Evolutionary conservation across 176 grass and related monocot species (phyloP).

Genomic region (Musa schizocarpa): DNA sequence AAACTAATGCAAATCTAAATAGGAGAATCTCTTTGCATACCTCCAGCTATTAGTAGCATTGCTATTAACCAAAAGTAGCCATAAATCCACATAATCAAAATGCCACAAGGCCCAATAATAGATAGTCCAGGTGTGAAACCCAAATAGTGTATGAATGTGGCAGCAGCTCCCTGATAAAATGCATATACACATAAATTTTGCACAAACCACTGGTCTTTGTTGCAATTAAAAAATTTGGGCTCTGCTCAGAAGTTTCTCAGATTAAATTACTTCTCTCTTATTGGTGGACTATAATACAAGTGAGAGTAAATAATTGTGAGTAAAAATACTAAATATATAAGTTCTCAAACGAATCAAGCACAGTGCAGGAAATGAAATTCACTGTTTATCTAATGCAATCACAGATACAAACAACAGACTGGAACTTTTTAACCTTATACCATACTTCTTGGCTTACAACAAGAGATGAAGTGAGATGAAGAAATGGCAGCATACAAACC

Average conservation of each 20-base stretch:
- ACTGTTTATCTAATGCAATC: too few species aligned
- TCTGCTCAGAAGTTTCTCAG: neutral
- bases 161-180: slow-evolving; percentile 50
- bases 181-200: neutral
- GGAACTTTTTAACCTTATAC: too few species aligned
- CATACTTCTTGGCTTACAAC: too few species aligned
- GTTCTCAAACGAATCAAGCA: too few species aligned
- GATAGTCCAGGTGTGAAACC: slow-evolving; percentile 73
- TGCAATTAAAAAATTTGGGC: neutral
- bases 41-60: slow-evolving; percentile 78
- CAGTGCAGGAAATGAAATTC: too few species aligned
- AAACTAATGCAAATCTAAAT: neutral
- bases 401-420: too few species aligned
- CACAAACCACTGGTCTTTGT: neutral
- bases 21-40: slow-evolving; percentile 28
- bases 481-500: too few species aligned
- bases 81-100: slow-evolving; percentile 95
- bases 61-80: slow-evolving; percentile 94
- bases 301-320: neutral
- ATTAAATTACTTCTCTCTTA: neutral
- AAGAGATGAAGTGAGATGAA: too few species aligned
- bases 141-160: slow-evolving; percentile 53
- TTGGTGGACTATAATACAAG: neutral
- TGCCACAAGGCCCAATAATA: slow-evolving; percentile 79
- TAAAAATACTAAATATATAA: too few species aligned